Conservation (phyloP, 192 early-diverging fungal genomes). For the Mortierella claussenii region DNA sequence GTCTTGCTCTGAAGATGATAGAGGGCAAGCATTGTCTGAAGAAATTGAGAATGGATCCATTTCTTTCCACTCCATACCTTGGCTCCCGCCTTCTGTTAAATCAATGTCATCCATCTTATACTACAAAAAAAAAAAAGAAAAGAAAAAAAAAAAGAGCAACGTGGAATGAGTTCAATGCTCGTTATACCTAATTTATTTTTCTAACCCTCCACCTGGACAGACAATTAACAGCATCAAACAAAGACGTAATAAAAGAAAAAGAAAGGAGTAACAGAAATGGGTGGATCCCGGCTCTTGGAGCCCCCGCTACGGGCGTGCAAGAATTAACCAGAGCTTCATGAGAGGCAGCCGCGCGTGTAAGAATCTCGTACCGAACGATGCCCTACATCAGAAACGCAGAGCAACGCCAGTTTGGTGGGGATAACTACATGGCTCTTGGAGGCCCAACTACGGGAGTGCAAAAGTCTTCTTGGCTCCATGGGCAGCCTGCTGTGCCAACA, state of each 20-base stretch:
- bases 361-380: constrained; percentile 30
- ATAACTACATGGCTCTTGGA: constrained; percentile 29
- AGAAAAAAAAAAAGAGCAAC: no score
- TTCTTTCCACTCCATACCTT: no score
- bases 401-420: constrained; percentile 28
- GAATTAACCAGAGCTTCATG: constrained; percentile 35
- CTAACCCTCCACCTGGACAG: constrained; percentile 3
- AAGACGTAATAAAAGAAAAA: neutral
- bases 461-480: constrained; percentile 13
- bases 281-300: constrained; percentile 29
- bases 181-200: constrained; percentile 13
- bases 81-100: no score
- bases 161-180: no score
- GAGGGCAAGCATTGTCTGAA: no score
- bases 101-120: no score
- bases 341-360: constrained; percentile 28
- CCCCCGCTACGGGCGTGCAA: constrained; percentile 16
- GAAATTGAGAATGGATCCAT: no score
- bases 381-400: constrained; percentile 27
- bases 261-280: constrained; percentile 7
- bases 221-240: constrained; percentile 20
- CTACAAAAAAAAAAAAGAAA: no score
- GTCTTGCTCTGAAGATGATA: no score
- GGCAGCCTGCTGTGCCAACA: constrained; percentile 25
- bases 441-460: constrained; percentile 28